A percentile compares a stretch with the other conserved stretches of the same genome.
Evolutionary conservation across 2,329 filamentous ascomycete genomes (phyloP).

Genomic region (Botrytis squamosa): DNA sequence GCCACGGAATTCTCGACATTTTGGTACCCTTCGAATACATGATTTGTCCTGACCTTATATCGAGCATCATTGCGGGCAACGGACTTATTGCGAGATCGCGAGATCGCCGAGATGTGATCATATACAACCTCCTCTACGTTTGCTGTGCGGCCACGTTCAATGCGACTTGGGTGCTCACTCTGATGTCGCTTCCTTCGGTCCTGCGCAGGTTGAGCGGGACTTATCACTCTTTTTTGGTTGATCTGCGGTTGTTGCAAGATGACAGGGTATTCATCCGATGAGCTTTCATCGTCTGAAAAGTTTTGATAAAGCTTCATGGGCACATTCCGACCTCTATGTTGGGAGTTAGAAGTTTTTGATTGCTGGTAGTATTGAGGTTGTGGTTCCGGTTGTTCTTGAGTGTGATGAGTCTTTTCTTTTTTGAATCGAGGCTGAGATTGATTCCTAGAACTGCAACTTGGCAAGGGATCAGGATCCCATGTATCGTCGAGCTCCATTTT

Average conservation of each 20-base stretch:
- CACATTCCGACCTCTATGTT: background rate
- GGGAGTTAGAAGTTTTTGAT: background rate
- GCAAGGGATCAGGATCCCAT: constrained; percentile 14
- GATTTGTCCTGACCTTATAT: background rate
- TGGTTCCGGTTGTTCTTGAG: background rate
- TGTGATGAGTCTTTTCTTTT: background rate
- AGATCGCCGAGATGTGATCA: background rate
- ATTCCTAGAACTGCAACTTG: background rate
- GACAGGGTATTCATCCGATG: background rate
- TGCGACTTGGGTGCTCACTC: constrained; percentile 4
- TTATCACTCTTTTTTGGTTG: background rate
- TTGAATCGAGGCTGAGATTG: background rate
- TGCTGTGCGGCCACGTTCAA: background rate
- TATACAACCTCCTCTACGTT: background rate
- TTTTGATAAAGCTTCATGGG: background rate
- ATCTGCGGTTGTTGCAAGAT: background rate
- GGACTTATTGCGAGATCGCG: background rate
- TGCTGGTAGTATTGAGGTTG: background rate
- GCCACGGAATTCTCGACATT: no score
- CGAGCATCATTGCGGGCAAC: background rate
- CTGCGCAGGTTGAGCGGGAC: background rate
- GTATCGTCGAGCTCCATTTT: constrained; percentile 1
- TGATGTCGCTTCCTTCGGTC: constrained; percentile 9
- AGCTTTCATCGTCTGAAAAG: background rate
- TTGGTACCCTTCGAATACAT: background rate